Evolutionary conservation across 192 early-diverging fungal species (phyloP), one percentile per base, ranked within the genome.

Genomic region (Powellomyces hirtus): DNA sequence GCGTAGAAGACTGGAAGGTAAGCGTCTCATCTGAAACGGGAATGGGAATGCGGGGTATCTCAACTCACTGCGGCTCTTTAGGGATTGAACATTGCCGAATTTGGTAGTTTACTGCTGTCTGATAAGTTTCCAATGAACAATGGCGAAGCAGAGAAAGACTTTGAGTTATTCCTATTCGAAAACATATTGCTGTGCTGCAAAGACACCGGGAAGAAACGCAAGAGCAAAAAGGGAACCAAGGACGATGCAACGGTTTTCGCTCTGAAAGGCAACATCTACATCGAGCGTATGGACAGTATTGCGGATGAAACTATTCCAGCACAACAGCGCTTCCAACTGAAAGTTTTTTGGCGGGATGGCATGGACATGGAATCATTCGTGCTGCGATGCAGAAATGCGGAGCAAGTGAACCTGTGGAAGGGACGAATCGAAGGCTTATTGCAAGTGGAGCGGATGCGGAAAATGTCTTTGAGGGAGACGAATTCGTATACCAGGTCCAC

Each of bases 361-460:
- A 64, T 65, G 20, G 90, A 90, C 27, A 88, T 91, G 77, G 91
- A 93, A 56, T 83, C 89, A 53, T 95, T 99, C 79, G 86, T 84
- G 59, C 76, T 99, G n/a, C 89, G 89, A 49, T 94, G 93, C 74
- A 77, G 93, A 18, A 92, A 94, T 63, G 89, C 89, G 70, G 97
- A 99, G 68, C 94, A 96, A 72, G 85, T 94, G n/a, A 87, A 85
- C 62, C 82, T 90, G 65, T 99, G 97, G 97, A 85, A 90, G 68
- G 62, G 66, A 36, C 88, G 93, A 2, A 73, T 99, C 31, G 84
- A 87, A 62, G 76, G 89, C 33, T 77, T 94, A 46, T 76, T 81
- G 24, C 30, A 57, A 31, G 37, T 45, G 5, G 58, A 75, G 42
- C 66, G 59, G 13, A 61, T 75, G 59, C 40, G 44, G 35, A 69